Conservation (phyloP, 306 rosid genomes). For the Rubus idaeus region DNA sequence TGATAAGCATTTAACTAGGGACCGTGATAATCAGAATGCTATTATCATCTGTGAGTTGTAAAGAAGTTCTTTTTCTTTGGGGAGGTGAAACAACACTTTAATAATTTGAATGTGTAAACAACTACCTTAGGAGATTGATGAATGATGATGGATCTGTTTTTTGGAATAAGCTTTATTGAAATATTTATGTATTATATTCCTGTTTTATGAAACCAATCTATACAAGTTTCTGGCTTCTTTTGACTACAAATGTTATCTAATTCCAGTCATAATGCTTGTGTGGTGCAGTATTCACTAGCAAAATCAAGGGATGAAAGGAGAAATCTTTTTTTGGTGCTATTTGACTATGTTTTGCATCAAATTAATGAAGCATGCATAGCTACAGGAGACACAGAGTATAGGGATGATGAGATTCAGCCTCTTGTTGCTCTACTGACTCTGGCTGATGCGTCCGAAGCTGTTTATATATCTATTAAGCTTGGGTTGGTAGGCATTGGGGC, state of each 20-base stretch:
- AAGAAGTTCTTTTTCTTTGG: neutral
- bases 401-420: constrained; percentile 91
- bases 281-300: constrained; percentile 85
- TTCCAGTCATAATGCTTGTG: constrained; percentile 7
- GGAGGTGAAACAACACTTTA: constrained; percentile 10
- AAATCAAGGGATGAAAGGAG: constrained; percentile 86
- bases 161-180: neutral
- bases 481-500: constrained; percentile 96
- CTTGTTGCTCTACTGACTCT: constrained; percentile 80
- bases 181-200: neutral
- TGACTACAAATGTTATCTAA: constrained; percentile 9
- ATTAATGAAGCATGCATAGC: constrained; percentile 71
- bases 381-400: constrained; percentile 70
- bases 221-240: neutral
- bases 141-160: neutral
- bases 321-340: constrained; percentile 82
- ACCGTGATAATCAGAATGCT: constrained; percentile 2
- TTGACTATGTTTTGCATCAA: constrained; percentile 88
- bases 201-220: neutral
- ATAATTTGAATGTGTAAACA: constrained; percentile 10
- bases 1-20: neutral
- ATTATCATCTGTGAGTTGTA: neutral
- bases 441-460: constrained; percentile 89
- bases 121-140: neutral
- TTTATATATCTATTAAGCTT: constrained; percentile 87